These are phyloP conservation scores for Anisodus acutangulus DNA, from an alignment of 257 asterid species.

Conservation along the genomic window DNA sequence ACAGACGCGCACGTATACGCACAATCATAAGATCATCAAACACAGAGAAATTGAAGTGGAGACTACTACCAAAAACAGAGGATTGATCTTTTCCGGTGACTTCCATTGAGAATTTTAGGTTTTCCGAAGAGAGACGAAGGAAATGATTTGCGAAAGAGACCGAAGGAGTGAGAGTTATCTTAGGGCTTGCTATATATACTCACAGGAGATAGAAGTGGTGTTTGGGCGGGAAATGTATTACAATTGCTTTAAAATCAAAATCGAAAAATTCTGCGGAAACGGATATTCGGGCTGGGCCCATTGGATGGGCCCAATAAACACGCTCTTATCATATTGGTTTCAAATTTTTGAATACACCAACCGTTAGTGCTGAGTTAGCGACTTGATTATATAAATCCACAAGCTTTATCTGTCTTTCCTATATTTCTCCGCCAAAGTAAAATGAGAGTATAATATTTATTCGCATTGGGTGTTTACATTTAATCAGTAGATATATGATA, in stretches of 20 bases:
- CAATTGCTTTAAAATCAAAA: conserved; percentile 28
- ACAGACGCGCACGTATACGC: not conserved
- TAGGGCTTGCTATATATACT: conserved; percentile 25
- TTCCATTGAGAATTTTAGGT: conserved; percentile 47
- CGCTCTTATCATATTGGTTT: conserved; percentile 28
- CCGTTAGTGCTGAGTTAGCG: conserved; percentile 19
- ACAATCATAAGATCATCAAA: not conserved
- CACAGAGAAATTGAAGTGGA: not conserved
- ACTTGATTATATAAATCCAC: not conserved
- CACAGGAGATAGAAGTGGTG: not conserved
- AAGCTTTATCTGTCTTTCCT: not conserved
- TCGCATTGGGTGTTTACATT: not conserved
- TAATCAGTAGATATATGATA: not conserved
- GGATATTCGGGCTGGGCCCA: conserved; percentile 34
- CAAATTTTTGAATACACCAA: conserved; percentile 27
- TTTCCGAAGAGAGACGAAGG: not conserved
- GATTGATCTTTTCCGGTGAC: conserved; percentile 59
- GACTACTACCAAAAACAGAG: conserved; percentile 58
- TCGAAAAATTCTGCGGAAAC: conserved; percentile 13
- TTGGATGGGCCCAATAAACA: conserved; percentile 20
- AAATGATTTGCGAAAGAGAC: not conserved
- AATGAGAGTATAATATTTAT: not conserved
- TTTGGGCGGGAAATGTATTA: conserved; percentile 34
- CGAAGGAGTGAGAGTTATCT: not conserved
- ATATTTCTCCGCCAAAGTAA: not conserved